phyloP scores from a whole-genome alignment of 2,329 filamentous ascomycete genomes.

The Hymenoscyphus fructigenus region DNA sequence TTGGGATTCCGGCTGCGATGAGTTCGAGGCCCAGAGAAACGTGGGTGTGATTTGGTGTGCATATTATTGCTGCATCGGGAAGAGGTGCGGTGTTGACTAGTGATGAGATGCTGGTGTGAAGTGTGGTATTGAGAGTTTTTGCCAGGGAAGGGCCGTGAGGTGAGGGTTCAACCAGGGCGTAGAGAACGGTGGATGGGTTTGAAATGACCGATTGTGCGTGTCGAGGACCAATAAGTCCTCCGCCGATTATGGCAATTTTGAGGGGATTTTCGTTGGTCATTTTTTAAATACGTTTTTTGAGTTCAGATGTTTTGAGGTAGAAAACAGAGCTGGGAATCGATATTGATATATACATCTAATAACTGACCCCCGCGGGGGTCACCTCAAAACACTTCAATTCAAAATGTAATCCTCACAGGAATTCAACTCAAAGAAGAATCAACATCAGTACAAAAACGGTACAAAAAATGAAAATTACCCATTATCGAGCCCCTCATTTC shows the following conservation, averaged over 20 bases:
- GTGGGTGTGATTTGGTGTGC: constrained; percentile 60
- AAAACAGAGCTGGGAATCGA: not conserved
- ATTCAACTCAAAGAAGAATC: no score
- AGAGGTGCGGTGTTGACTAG: constrained; percentile 42
- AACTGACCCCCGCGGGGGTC: no score
- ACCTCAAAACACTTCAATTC: no score
- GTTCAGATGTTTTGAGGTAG: not conserved
- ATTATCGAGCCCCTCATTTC: no score
- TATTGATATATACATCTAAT: no score
- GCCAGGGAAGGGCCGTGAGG: constrained; percentile 40
- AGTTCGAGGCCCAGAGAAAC: constrained; percentile 50
- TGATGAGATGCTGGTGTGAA: constrained; percentile 42
- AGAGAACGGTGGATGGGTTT: constrained; percentile 41
- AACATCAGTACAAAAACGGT: no score
- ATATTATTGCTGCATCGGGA: constrained; percentile 57
- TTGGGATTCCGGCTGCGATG: constrained; percentile 47
- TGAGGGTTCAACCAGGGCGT: constrained; percentile 48
- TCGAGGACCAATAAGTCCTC: constrained; percentile 50
- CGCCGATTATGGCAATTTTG: constrained; percentile 47
- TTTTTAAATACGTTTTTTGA: not conserved
- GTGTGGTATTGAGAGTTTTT: constrained; percentile 38
- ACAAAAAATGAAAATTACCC: no score
- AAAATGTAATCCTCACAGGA: no score
- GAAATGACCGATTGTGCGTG: constrained; percentile 46
- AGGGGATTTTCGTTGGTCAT: constrained; percentile 10